Conservation (phyloP, 768 basidiomycete species). For the Russula ochroleuca region DNA sequence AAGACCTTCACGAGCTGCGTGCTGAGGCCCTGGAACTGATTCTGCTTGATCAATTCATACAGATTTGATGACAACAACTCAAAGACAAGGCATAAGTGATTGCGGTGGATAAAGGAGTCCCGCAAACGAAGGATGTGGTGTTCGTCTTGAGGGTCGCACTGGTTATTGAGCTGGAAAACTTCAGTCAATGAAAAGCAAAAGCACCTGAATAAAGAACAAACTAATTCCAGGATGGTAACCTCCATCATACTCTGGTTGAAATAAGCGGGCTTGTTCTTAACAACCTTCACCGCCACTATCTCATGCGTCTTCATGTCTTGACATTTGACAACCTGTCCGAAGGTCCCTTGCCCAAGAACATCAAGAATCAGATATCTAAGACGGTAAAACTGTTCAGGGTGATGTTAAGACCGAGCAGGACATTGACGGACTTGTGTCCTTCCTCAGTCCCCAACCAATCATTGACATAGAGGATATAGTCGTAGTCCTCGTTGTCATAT, state of each 20-base stretch:
- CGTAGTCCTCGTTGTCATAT: conserved; percentile 98
- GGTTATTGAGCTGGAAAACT: conserved; percentile 74
- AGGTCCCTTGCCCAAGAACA: conserved; percentile 97
- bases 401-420: conserved; percentile 14
- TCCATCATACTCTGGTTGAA: conserved; percentile 99
- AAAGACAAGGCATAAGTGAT: conserved; percentile 95
- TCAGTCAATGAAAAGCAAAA: neutral
- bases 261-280: conserved; percentile 99
- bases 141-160: conserved; percentile 88
- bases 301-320: conserved; percentile 99
- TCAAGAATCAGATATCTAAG: conserved; percentile 92
- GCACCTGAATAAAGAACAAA: conserved; percentile 41
- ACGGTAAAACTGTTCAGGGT: conserved; percentile 21
- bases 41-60: conserved; percentile 99
- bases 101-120: conserved; percentile 95
- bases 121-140: conserved; percentile 94
- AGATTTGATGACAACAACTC: conserved; percentile 95
- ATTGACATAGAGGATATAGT: conserved; percentile 99
- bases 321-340: conserved; percentile 99
- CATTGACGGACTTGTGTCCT: conserved; percentile 76
- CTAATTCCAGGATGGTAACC: conserved; percentile 94
- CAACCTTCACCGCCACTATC: conserved; percentile 97
- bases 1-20: conserved; percentile 98
- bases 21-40: conserved; percentile 95
- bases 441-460: conserved; percentile 95